Conservation (phyloP, 2,329 filamentous ascomycete genomes). For the Fusarium sacchari region DNA sequence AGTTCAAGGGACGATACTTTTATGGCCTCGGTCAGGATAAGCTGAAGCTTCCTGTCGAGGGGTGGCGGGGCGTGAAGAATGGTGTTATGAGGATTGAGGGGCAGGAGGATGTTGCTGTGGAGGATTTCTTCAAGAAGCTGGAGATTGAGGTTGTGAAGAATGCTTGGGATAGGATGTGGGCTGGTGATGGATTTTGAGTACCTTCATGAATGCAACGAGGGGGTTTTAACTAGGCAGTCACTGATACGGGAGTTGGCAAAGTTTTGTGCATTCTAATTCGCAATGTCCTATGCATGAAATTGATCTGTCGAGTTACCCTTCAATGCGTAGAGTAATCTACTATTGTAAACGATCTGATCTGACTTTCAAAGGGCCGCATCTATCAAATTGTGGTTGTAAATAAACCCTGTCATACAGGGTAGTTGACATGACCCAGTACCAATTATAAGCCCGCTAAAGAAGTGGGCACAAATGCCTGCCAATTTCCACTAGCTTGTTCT, state of each 20-base stretch:
- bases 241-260: too few species aligned
- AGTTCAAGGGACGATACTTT: background rate
- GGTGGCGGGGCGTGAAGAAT: background rate
- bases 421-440: background rate
- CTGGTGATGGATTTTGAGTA: background rate
- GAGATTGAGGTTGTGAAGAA: background rate
- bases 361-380: too few species aligned
- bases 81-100: conserved; percentile 4
- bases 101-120: background rate
- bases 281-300: too few species aligned
- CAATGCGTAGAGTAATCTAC: too few species aligned
- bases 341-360: too few species aligned
- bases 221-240: too few species aligned
- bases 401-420: background rate
- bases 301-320: too few species aligned
- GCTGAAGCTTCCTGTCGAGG: conserved; percentile 8
- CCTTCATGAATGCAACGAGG: too few species aligned
- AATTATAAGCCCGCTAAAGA: background rate
- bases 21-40: background rate
- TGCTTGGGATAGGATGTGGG: conserved; percentile 1
- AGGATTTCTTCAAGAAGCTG: background rate
- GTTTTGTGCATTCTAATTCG: too few species aligned
- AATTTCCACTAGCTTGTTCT: background rate
- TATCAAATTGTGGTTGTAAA: background rate
- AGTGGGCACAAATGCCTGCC: background rate